Conservation (phyloP, 805 yeast genomes). For the Cyberlindnera nakhonratchasimensis region DNA sequence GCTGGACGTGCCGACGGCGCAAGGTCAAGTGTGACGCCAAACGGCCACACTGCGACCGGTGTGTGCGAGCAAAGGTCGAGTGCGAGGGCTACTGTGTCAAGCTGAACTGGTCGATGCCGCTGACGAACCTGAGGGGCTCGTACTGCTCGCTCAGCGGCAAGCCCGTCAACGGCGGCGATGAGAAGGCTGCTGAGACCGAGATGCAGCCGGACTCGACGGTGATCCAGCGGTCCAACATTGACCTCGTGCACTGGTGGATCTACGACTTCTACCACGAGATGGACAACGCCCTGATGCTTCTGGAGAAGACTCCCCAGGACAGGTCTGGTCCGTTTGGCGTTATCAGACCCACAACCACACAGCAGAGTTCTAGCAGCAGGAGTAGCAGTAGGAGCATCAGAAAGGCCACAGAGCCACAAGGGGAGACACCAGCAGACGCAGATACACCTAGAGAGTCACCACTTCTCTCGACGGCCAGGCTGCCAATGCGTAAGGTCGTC, state of each 20-base stretch:
- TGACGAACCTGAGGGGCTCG: conserved; percentile 42
- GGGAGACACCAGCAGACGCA: not conserved
- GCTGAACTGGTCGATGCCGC: conserved; percentile 65
- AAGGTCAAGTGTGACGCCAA: conserved; percentile 77
- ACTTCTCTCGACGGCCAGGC: not conserved
- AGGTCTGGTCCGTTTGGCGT: conserved; percentile 21
- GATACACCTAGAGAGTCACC: not conserved
- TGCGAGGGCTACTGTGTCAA: conserved; percentile 86
- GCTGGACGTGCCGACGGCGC: conserved; percentile 85
- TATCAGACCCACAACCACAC: no score
- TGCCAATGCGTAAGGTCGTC: not conserved
- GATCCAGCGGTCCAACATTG: conserved; percentile 61
- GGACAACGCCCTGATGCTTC: conserved; percentile 57
- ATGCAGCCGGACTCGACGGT: conserved; percentile 10
- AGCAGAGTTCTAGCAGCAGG: no score
- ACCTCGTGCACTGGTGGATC: conserved; percentile 35
- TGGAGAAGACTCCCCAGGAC: conserved; percentile 27
- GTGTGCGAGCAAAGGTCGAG: conserved; percentile 56
- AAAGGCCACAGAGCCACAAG: not conserved
- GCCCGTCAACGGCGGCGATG: conserved; percentile 8
- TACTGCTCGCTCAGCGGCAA: conserved; percentile 22
- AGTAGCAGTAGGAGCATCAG: no score
- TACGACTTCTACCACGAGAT: conserved; percentile 62
- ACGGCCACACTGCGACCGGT: conserved; percentile 65
- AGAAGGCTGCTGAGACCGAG: conserved; percentile 6